phyloP scores from a whole-genome alignment of 2,329 filamentous ascomycete species.

The Epichloe sp. region DNA sequence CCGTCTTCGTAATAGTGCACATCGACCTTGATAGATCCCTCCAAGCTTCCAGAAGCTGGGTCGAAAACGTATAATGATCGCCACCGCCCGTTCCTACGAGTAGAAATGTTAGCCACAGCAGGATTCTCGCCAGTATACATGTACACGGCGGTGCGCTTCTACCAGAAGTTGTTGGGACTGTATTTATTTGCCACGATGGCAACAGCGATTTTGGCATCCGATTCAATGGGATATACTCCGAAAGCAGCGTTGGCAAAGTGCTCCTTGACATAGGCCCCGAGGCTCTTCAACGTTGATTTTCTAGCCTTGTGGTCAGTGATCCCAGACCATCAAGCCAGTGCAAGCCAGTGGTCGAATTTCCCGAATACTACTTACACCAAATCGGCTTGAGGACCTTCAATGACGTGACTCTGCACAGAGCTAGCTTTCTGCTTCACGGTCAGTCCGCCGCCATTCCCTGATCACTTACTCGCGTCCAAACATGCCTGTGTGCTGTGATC shows the following conservation, averaged over 20 bases:
- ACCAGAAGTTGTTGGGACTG: conserved; percentile 97
- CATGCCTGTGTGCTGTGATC: conserved; percentile 68
- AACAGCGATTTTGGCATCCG: conserved; percentile 64
- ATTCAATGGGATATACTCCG: conserved; percentile 69
- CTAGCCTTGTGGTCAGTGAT: conserved; percentile 28
- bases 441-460: background rate
- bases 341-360: background rate
- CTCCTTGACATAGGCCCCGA: conserved; percentile 66
- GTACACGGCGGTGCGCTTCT: conserved; percentile 11
- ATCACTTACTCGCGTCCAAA: background rate
- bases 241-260: conserved; percentile 76
- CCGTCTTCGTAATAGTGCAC: conserved; percentile 99
- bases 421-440: conserved; percentile 56
- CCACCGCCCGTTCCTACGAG: conserved; percentile 81
- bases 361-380: conserved; percentile 56
- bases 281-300: conserved; percentile 69
- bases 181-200: conserved; percentile 92
- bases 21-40: conserved; percentile 78
- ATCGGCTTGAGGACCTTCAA: conserved; percentile 66
- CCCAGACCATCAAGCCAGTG: background rate
- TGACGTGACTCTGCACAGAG: conserved; percentile 60
- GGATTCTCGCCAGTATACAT: background rate
- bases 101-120: background rate
- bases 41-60: conserved; percentile 53
- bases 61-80: conserved; percentile 74